Evolutionary conservation across 305 asterid genomes (phyloP).

Genomic region (Solanum hybrid): DNA sequence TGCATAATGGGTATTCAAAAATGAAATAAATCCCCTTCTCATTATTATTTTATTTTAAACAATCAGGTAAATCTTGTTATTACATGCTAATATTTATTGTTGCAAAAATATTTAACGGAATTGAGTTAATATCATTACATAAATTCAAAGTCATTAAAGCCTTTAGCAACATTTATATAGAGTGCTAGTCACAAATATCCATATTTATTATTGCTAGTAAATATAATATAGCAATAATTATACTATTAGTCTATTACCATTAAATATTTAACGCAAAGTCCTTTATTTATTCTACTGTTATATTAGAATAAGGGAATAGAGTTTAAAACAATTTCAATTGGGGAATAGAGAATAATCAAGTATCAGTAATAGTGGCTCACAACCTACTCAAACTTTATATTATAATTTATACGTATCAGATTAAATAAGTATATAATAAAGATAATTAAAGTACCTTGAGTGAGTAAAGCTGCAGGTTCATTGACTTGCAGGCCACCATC

Average conservation of each 20-base stretch:
- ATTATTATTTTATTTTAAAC: not conserved
- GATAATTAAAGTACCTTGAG: conserved; percentile 13
- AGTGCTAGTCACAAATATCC: too few relatives aligned
- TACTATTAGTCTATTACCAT: not conserved
- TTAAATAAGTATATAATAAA: not conserved
- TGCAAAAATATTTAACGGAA: too few relatives aligned
- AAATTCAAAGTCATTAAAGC: too few relatives aligned
- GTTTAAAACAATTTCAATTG: conserved; percentile 2
- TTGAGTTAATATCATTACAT: not conserved
- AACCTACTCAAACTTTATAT: not conserved
- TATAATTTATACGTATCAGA: not conserved
- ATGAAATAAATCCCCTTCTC: not conserved
- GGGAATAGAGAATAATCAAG: not conserved
- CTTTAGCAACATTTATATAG: too few relatives aligned
- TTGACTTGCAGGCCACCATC: conserved; percentile 18
- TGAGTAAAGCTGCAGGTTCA: conserved; percentile 20
- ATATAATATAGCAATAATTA: too few relatives aligned
- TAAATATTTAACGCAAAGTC: too few relatives aligned
- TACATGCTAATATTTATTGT: not conserved
- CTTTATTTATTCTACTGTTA: not conserved
- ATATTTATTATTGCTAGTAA: too few relatives aligned
- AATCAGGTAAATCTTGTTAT: not conserved
- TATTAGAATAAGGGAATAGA: not conserved
- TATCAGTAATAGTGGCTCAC: not conserved
- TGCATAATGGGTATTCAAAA: not conserved